Evolutionary conservation across 2,329 filamentous ascomycete genomes (phyloP).

Genomic region (Pleomassaria siparia): DNA sequence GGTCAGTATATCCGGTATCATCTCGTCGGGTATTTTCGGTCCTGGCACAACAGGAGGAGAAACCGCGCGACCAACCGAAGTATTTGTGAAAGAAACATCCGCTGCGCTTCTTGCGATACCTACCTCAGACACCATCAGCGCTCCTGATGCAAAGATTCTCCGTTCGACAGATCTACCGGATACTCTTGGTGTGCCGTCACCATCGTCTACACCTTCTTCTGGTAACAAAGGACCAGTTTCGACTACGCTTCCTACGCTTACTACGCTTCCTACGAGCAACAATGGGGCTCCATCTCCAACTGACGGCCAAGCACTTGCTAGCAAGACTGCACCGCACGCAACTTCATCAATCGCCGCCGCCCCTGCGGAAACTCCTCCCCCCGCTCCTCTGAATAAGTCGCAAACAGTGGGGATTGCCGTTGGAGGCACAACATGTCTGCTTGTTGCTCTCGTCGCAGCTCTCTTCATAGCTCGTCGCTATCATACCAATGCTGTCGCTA

Average conservation of each 20-base stretch:
- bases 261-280: conserved; percentile 2
- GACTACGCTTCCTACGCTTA: conserved; percentile 6
- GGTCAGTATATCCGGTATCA: background rate
- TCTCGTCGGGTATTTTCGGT: background rate
- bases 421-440: conserved; percentile 33
- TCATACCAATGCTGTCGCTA: conserved; percentile 22
- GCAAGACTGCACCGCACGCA: conserved; percentile 6
- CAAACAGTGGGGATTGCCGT: conserved; percentile 41
- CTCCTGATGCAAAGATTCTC: no score
- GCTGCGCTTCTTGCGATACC: background rate
- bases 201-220: conserved; percentile 4
- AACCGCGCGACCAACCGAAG: background rate
- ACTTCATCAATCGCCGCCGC: conserved; percentile 16
- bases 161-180: no score
- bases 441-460: conserved; percentile 37
- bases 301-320: background rate
- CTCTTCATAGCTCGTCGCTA: conserved; percentile 37
- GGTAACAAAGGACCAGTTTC: no score
- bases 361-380: conserved; percentile 7
- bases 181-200: no score
- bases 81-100: background rate
- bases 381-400: conserved; percentile 25
- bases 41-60: background rate
- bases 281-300: background rate
- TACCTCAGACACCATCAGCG: no score